Base-by-base conservation (phyloP, 192 early-diverging fungal species). In the Chytriomyces confervae region DNA sequence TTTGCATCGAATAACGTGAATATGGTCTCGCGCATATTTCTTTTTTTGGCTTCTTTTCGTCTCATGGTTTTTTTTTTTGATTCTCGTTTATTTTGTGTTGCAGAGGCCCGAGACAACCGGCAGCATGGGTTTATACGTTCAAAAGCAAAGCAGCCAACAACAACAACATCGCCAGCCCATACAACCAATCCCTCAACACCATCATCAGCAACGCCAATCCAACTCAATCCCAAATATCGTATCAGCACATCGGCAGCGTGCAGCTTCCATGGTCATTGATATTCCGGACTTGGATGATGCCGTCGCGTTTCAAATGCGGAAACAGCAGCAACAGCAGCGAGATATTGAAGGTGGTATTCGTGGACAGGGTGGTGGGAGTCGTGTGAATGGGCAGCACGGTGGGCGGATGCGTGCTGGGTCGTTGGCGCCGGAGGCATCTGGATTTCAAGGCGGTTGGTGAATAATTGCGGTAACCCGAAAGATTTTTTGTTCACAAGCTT, bases 231-330 rank as follows among this genome's bases (percentile, higher is more conserved):
- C 20, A 11, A 27, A 20, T 13, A 13, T 24, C 63, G 20, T 65
- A 13, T 13, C 18, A 13, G 11, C 13, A 27, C 36, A 20, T 13
- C 36, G 23, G 2, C 36, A 27, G 23, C 11, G 20, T 24, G 23
- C 18, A 65, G 24, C 11, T 43, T 16, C 57, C 16, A 65, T 65
- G 36, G 20, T 43, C 0, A 20, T 65, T 43, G 63, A 65, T 65
- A 24, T 20, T 16, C 16, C 20, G 4, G 67, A 47, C 2, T 49
- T 69, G n/a, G 67, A 69, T 24, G 67, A 69, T 4, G 67, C 67
- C 43, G 67, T 11, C 18, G 13, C 67, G 44, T 69, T 69, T 48
- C 67, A 69, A 18, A 69, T 46, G 46, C 67, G 44, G 47, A 69
- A 46, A 13, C 27, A 20, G 44, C 67, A 69, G 47, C 67, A 69